Evolutionary conservation across 805 yeast genomes (phyloP).

Genomic region (Ogataea wickerhamii): DNA sequence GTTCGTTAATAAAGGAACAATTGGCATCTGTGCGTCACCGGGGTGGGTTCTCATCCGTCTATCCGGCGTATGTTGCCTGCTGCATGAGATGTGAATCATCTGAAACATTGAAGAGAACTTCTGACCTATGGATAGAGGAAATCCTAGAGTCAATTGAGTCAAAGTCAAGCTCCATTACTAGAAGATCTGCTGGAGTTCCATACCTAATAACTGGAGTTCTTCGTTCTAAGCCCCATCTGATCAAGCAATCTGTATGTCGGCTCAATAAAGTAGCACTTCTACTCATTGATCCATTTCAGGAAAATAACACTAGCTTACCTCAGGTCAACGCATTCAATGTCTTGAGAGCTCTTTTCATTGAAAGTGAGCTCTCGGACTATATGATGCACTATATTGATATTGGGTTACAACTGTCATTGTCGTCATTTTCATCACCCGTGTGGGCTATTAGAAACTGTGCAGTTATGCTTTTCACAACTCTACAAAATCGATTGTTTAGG

Average conservation of each 20-base stretch:
- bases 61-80: constrained; percentile 70
- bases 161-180: constrained; percentile 67
- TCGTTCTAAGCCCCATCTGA: constrained; percentile 44
- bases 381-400: constrained; percentile 51
- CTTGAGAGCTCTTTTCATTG: constrained; percentile 69
- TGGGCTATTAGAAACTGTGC: constrained; percentile 94
- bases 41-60: constrained; percentile 88
- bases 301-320: constrained; percentile 65
- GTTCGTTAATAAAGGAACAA: constrained; percentile 60
- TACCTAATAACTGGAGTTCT: constrained; percentile 70
- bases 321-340: constrained; percentile 94
- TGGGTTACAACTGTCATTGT: constrained; percentile 59
- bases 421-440: constrained; percentile 56
- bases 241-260: constrained; percentile 47
- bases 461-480: constrained; percentile 84
- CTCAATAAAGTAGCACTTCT: constrained; percentile 52
- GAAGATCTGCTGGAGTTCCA: constrained; percentile 94
- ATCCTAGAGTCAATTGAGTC: constrained; percentile 43
- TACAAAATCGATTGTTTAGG: constrained; percentile 80
- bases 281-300: constrained; percentile 41
- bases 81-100: constrained; percentile 51
- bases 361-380: constrained; percentile 56
- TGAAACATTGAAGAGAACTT: constrained; percentile 33
- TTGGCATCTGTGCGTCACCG: constrained; percentile 75
- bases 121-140: constrained; percentile 57